phyloP scores from a whole-genome alignment of 176 grass and related monocot species.

The Ensete glaucum region DNA sequence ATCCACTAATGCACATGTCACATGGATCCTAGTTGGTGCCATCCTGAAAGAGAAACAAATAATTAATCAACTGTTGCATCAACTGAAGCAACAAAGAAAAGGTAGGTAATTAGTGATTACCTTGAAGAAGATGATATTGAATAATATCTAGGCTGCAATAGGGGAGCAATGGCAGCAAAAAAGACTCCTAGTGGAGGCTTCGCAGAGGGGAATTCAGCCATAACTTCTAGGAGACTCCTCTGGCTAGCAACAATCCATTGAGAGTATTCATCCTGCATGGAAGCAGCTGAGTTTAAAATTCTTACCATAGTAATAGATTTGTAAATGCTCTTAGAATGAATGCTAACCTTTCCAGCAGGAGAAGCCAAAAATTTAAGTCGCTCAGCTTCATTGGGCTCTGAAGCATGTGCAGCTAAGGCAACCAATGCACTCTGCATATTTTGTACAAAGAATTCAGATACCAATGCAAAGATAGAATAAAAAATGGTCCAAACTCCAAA shows the following conservation, averaged over 20 bases:
- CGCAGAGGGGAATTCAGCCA: slow-evolving; percentile 79
- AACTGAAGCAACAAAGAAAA: slow-evolving; percentile 2
- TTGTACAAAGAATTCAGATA: background rate
- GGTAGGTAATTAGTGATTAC: slow-evolving; percentile 26
- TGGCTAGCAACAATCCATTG: slow-evolving; percentile 82
- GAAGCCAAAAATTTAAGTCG: slow-evolving; percentile 69
- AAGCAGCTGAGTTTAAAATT: background rate
- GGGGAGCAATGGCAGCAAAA: slow-evolving; percentile 74
- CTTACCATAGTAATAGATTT: background rate
- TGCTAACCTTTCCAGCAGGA: slow-evolving; percentile 73
- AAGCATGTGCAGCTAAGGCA: slow-evolving; percentile 67
- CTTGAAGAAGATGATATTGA: slow-evolving; percentile 90
- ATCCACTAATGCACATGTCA: slow-evolving; percentile 71
- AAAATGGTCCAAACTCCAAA: background rate
- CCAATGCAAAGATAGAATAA: background rate
- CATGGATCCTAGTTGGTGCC: slow-evolving; percentile 67
- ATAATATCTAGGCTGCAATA: slow-evolving; percentile 85
- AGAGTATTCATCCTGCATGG: slow-evolving; percentile 79
- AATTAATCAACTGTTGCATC: background rate
- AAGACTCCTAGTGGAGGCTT: slow-evolving; percentile 87
- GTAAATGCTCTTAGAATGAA: background rate
- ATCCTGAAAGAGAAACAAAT: slow-evolving; percentile 48
- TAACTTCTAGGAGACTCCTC: slow-evolving; percentile 83
- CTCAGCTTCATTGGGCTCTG: slow-evolving; percentile 57
- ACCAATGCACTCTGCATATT: slow-evolving; percentile 56